Base-by-base conservation (phyloP, 179 eudicot species). In the Drosera spatulata region DNA sequence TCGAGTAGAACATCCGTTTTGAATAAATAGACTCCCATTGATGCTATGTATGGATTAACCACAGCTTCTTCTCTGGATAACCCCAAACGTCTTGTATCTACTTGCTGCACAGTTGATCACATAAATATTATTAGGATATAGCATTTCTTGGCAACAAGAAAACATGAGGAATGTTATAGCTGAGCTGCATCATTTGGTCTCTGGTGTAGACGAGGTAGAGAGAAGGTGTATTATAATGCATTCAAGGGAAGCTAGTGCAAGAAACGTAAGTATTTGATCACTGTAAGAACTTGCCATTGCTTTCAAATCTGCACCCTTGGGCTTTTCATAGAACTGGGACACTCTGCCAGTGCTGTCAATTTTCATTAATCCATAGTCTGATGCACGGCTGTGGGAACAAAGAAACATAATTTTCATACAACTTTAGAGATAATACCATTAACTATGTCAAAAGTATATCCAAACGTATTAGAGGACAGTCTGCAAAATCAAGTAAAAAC, bases 21-120 rank as follows among this genome's bases (percentile, higher is more conserved):
- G 55, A 86, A 89, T 50, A 86, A 91, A 61, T 89, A 86, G n/a
- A 89, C 91, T 41, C 95, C 97, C 97, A 89, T 89, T 47, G 97
- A 89, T 67, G 95, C 97, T 77, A 89, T 80, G 73, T 89, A 84
- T 10, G 97, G 97, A 64, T 66, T 71, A 33, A 41, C 72, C 53
- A 63, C 40, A 2, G 97, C 87, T 22, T 80, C 86, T 70, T 85
- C 71, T 33, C 48, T 62, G 13, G 87, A 76, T 37, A 87, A 77
- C 60, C 97, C 97, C 4, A 90, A 83, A 52, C 87, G 53, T 71
- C 87, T 71, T 50, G 89, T 87, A 69, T 90, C 97, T 55, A 90
- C 91, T 79, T 71, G 73, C 96, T 88, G 87, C 80, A 73, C 13
- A 22, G 33, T 22, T 22, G 33, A 22, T 22, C 49, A 6, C 33